Base-by-base conservation (phyloP, 768 basidiomycete species). In the Leccinum olivaceopallidum region DNA sequence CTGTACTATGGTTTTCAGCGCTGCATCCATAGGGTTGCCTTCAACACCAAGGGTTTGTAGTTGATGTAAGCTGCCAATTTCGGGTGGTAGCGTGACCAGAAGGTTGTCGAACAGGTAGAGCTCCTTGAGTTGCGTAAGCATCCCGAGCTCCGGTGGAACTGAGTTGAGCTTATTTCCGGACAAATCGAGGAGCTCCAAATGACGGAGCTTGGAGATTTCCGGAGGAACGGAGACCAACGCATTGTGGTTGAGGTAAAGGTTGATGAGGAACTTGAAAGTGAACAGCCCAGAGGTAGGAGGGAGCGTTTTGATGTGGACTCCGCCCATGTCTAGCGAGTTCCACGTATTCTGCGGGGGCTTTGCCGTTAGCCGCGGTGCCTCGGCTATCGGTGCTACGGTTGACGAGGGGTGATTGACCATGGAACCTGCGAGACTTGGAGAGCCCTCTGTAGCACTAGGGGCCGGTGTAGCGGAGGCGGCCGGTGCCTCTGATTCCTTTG, bases 181-280 rank as follows among this genome's bases (percentile, higher is more conserved):
- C 52, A 95, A 83, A 76, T 99, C 97, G 48, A 99, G 87, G 37
- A 94, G 77, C 65, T 93, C 90, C 39, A 99, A 81, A 71, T 95
- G 89, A 44, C 88, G 85, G 60, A 99, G 83, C 65, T 84, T 88
- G 53, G 90, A 79, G 57, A 99, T 93, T 73, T 90, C 85, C 20
- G 90, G 83, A 5, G 96, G 94, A 36, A 99, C 77, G 62, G 83
- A 73, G 9, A 86, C 78, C 51, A 99, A 81, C 26, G 85, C 80
- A 69, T 99, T 99, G 79, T 98, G 96, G 67, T 98, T 98, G 73
- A 99, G 90, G 77, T 95, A 98, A 53, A 99, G 88, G 63, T 88
- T 90, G 66, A 89, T 90, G 60, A 99, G 88, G 81, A 95, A 97
- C n/a, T 86, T 85, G 79, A 96, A 98, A 8, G 86, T 79, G 75